A percentile compares a stretch with the other conserved stretches of the same genome.
Conservation (phyloP, 441 rosid species). For the Gossypium lobatum region DNA sequence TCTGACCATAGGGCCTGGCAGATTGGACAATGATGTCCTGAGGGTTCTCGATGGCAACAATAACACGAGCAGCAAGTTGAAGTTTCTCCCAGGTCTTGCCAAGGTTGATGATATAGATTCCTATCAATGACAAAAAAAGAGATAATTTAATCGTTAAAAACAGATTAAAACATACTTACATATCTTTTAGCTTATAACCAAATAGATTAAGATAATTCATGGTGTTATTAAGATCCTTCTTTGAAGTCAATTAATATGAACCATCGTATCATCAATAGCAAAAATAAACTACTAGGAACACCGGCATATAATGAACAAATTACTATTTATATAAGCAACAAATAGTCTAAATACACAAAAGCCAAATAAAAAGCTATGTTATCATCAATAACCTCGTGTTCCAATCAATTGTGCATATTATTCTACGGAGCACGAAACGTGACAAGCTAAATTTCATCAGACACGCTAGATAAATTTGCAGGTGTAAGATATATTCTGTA, state of each 20-base stretch:
- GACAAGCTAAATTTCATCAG: no score
- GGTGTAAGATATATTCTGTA: no score
- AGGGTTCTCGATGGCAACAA: conserved; percentile 81
- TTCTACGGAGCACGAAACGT: no score
- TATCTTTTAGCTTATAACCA: neutral
- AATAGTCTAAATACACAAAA: neutral
- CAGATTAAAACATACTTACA: neutral
- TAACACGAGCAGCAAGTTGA: conserved; percentile 77
- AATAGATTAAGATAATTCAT: no score
- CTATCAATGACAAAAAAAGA: conserved; percentile 18
- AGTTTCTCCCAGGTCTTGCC: conserved; percentile 96
- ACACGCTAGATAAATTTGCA: no score
- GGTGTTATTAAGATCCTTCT: no score
- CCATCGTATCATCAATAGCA: no score
- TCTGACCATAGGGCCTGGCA: conserved; percentile 89
- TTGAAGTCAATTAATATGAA: no score
- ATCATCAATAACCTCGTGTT: neutral
- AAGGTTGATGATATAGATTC: conserved; percentile 80
- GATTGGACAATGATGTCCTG: conserved; percentile 86
- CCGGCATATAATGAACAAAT: neutral
- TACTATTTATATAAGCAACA: neutral
- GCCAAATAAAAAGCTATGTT: neutral
- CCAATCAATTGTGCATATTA: no score
- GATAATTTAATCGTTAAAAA: neutral
- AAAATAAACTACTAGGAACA: neutral